Evolutionary conservation across 768 basidiomycete species (phyloP).

Genomic region (Plicaturopsis crispa): DNA sequence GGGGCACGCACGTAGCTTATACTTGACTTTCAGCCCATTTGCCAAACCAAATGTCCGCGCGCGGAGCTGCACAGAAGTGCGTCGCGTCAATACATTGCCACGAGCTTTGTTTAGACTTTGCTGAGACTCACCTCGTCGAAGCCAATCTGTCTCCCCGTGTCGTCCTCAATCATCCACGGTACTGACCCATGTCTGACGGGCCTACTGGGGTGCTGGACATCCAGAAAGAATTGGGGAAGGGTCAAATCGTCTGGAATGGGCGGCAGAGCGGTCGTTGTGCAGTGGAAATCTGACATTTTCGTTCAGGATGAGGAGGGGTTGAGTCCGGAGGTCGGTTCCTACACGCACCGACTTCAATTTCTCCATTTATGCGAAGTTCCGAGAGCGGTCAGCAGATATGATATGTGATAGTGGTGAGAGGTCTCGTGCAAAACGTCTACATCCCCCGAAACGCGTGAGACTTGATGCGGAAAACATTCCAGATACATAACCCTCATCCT

Average conservation of each 20-base stretch:
- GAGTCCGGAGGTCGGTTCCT: no score
- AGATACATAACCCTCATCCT: no score
- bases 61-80: slow-evolving; percentile 29
- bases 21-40: slow-evolving; percentile 33
- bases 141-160: slow-evolving; percentile 29
- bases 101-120: neutral
- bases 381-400: no score
- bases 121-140: slow-evolving; percentile 29
- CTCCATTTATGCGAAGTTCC: no score
- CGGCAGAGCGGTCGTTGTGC: slow-evolving; percentile 28
- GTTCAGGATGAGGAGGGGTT: no score
- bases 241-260: slow-evolving; percentile 43
- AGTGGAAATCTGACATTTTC: neutral
- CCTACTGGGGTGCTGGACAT: slow-evolving; percentile 31
- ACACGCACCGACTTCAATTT: no score
- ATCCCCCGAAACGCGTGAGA: no score
- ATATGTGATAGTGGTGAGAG: no score
- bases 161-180: slow-evolving; percentile 46
- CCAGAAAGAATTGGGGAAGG: slow-evolving; percentile 47
- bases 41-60: slow-evolving; percentile 40
- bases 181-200: slow-evolving; percentile 24
- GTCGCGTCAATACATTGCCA: no score
- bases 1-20: no score
- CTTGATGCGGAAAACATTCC: no score
- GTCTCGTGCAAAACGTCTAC: no score